Conservation (phyloP, 495 filamentous ascomycete genomes). For the Trichoderma asperelloides region DNA sequence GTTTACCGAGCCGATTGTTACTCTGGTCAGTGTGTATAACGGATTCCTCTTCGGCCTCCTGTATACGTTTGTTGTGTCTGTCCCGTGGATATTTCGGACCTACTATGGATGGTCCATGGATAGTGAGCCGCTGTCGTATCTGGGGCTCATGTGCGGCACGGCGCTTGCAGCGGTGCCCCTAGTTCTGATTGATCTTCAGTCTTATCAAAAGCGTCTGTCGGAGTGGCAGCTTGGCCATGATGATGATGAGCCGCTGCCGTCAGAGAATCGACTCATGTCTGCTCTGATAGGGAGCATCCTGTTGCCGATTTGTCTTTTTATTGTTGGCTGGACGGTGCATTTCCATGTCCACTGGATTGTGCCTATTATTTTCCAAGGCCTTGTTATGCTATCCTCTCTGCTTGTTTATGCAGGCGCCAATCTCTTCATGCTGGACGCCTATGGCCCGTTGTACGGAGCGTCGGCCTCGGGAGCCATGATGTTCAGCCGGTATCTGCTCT, state of each 20-base stretch:
- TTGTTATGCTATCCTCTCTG: slow-evolving; percentile 4
- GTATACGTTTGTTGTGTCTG: neutral
- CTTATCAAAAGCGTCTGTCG: slow-evolving; percentile 22
- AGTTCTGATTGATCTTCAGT: slow-evolving; percentile 24
- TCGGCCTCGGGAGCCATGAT: slow-evolving; percentile 10
- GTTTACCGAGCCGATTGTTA: slow-evolving; percentile 54
- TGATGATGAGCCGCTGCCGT: slow-evolving; percentile 27
- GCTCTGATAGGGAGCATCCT: slow-evolving; percentile 52
- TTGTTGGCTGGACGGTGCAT: slow-evolving; percentile 39
- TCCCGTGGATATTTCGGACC: neutral
- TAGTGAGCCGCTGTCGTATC: neutral
- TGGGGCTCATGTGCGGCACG: neutral
- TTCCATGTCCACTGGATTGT: slow-evolving; percentile 24
- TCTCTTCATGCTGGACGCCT: slow-evolving; percentile 9
- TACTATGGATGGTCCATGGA: neutral
- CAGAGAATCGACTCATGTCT: slow-evolving; percentile 48
- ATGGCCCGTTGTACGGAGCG: slow-evolving; percentile 11
- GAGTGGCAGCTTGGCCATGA: slow-evolving; percentile 20
- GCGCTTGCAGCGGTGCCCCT: neutral
- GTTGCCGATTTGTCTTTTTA: slow-evolving; percentile 44
- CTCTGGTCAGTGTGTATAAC: neutral
- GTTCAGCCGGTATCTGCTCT: slow-evolving; percentile 14
- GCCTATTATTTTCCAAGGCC: slow-evolving; percentile 9
- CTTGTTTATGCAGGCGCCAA: slow-evolving; percentile 5
- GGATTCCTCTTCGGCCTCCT: neutral